Percentiles rank a stretch among this genome's conserved stretches.
Evolutionary conservation across 2,329 filamentous ascomycete genomes (phyloP).

Genomic region (Aotearoamyces nothofagi): DNA sequence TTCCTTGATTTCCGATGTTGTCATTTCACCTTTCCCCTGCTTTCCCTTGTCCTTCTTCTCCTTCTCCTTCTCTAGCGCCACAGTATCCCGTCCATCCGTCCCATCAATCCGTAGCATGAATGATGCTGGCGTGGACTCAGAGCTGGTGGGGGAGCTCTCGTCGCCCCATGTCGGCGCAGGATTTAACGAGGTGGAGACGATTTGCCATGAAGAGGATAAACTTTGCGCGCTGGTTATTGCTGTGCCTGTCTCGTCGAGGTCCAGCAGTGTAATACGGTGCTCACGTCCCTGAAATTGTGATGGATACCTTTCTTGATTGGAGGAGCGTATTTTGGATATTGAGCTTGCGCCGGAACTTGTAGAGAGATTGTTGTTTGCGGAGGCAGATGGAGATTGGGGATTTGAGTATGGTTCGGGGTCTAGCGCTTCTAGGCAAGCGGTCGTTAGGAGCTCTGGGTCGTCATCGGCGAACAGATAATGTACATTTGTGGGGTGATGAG

Average conservation of each 20-base stretch:
- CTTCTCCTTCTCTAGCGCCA: constrained; percentile 2
- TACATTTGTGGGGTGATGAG: constrained; percentile 62
- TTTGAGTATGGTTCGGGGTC: not conserved
- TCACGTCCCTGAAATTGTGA: constrained; percentile 3
- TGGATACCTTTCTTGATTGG: not conserved
- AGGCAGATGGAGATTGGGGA: not conserved
- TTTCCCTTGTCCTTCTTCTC: constrained; percentile 3
- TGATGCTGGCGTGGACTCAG: not conserved
- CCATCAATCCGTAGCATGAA: constrained; percentile 51
- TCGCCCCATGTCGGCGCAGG: constrained; percentile 46
- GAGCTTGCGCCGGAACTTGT: not conserved
- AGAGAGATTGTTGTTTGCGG: not conserved
- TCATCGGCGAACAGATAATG: constrained; percentile 94
- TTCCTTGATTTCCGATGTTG: constrained; percentile 9
- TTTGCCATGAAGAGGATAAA: constrained; percentile 60
- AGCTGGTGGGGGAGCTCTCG: constrained; percentile 22
- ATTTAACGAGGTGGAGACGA: constrained; percentile 34
- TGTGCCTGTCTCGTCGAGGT: constrained; percentile 33
- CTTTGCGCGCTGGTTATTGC: constrained; percentile 54
- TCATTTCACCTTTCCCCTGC: constrained; percentile 5
- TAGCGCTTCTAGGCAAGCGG: constrained; percentile 33
- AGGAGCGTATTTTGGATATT: not conserved
- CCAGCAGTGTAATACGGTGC: constrained; percentile 37
- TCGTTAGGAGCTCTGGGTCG: constrained; percentile 59
- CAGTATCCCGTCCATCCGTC: constrained; percentile 18